Evolutionary conservation across 2,329 filamentous ascomycete genomes (phyloP).

Genomic region (Hymenoscyphus occultus): DNA sequence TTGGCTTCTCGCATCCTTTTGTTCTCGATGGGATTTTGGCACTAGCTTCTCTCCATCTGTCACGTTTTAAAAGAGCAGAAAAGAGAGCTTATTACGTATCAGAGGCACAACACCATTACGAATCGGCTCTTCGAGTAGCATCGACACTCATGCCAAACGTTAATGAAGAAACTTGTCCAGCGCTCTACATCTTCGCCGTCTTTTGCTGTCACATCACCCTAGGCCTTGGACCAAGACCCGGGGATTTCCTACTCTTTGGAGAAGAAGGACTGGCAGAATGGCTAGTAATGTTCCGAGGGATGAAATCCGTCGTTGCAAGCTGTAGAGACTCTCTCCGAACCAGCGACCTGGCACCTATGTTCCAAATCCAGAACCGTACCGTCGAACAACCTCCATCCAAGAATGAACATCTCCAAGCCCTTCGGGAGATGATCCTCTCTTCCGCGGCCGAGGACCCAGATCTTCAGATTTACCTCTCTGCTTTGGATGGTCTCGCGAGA

Average conservation of each 20-base stretch:
- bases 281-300: constrained; percentile 38
- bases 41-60: constrained; percentile 43
- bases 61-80: constrained; percentile 38
- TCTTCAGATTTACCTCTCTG: constrained; percentile 13
- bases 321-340: constrained; percentile 27
- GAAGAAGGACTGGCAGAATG: constrained; percentile 37
- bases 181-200: constrained; percentile 40
- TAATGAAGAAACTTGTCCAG: constrained; percentile 34
- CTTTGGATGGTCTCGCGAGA: constrained; percentile 11
- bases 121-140: constrained; percentile 28
- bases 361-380: constrained; percentile 18
- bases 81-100: constrained; percentile 38
- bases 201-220: constrained; percentile 38
- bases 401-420: constrained; percentile 16
- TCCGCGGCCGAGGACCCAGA: constrained; percentile 8
- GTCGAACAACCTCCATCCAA: constrained; percentile 13
- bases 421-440: constrained; percentile 13
- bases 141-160: constrained; percentile 35
- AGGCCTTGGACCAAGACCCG: constrained; percentile 35
- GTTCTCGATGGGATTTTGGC: constrained; percentile 19
- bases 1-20: constrained; percentile 20
- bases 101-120: constrained; percentile 38
- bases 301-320: constrained; percentile 35
- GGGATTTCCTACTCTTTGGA: constrained; percentile 39
- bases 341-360: constrained; percentile 21